phyloP scores from a whole-genome alignment of 495 filamentous ascomycete genomes.

The Gamarada debralockiae region DNA sequence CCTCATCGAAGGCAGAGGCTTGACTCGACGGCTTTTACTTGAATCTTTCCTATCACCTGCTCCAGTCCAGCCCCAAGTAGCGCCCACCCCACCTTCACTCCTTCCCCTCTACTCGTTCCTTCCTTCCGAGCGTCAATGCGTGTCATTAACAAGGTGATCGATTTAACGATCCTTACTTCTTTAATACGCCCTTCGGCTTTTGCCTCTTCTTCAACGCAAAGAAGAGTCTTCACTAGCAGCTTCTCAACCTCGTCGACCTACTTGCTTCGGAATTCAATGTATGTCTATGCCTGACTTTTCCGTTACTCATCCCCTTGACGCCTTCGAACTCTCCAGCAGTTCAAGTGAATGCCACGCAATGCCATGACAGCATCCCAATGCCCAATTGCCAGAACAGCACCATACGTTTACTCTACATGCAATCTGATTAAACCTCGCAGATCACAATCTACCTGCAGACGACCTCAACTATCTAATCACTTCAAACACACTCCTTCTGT shows the following conservation, averaged over 20 bases:
- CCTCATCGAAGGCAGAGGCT: conserved; percentile 3
- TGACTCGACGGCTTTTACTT: background rate
- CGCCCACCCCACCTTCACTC: conserved; percentile 15
- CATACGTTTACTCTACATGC: background rate
- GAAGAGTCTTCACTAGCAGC: conserved; percentile 21
- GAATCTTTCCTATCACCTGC: conserved; percentile 5
- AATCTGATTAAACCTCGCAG: conserved; percentile 5
- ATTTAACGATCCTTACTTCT: conserved; percentile 22
- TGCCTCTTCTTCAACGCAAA: conserved; percentile 10
- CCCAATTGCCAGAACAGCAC: background rate
- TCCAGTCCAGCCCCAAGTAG: background rate
- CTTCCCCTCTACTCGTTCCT: conserved; percentile 4
- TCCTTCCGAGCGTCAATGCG: conserved; percentile 20
- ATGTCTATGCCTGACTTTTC: background rate
- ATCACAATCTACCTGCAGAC: conserved; percentile 1
- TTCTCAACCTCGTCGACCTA: conserved; percentile 7
- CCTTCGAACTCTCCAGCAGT: too few relatives aligned
- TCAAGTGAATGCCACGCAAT: background rate
- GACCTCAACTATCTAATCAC: conserved; percentile 8
- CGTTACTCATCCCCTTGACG: background rate
- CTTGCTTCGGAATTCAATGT: conserved; percentile 3
- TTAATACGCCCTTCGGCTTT: conserved; percentile 16
- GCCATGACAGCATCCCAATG: background rate
- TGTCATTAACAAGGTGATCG: conserved; percentile 18
- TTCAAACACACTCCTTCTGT: conserved; percentile 14